These are phyloP conservation scores for Neofusicoccum sp. DNA, from an alignment of 2,329 filamentous ascomycete species.

Conservation along the genomic window DNA sequence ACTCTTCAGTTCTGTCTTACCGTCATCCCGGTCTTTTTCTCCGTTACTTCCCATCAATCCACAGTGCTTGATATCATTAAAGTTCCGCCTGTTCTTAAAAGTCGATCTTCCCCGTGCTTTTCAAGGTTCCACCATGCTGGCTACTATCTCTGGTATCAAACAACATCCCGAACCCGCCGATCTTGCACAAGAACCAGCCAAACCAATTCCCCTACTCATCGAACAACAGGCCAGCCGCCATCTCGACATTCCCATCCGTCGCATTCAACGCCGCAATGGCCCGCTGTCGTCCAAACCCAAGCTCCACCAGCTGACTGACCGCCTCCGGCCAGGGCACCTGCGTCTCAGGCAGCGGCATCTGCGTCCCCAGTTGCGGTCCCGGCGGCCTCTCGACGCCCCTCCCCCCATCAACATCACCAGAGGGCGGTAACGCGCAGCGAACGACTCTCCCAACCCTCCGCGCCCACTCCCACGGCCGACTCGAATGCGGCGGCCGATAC, in stretches of 20 bases:
- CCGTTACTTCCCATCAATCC: no score
- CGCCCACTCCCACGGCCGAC: conserved; percentile 76
- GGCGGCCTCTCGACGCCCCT: conserved; percentile 2
- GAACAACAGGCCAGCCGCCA: conserved; percentile 52
- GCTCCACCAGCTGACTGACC: conserved; percentile 46
- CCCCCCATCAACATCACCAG: conserved; percentile 28
- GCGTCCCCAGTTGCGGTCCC: neutral
- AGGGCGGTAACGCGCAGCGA: conserved; percentile 30
- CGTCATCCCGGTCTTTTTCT: no score
- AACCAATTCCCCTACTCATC: conserved; percentile 30
- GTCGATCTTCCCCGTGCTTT: no score
- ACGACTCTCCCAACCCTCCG: conserved; percentile 60
- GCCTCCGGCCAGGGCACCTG: conserved; percentile 45
- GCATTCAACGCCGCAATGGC: conserved; percentile 52
- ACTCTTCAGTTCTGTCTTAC: no score
- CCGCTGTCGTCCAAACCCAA: conserved; percentile 50
- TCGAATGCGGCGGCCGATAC: conserved; percentile 38
- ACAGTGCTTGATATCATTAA: no score
- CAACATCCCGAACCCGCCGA: no score
- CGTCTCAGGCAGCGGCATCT: conserved; percentile 35
- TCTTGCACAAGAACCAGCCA: no score
- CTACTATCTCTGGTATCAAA: no score
- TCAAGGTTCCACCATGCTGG: no score
- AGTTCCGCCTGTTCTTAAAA: no score
- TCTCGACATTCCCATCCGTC: conserved; percentile 53